A percentile compares a stretch with the other conserved stretches of the same genome.
These are phyloP conservation scores for Amoebophrya sp. DNA, from an alignment of 169 alveolate species.

Conservation along the genomic window DNA sequence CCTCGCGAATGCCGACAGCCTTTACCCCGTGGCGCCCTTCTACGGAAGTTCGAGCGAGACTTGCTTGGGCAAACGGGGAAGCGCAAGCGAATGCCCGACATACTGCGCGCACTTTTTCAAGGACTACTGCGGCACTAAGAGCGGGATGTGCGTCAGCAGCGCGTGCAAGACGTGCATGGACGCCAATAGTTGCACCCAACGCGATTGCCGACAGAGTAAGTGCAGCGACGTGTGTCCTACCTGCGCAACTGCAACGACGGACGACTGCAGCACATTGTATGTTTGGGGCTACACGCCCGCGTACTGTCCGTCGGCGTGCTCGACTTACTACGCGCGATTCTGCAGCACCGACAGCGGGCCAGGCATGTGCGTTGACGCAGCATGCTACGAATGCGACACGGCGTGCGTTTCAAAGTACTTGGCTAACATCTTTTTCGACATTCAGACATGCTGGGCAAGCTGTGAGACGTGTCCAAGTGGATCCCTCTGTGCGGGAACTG, in stretches of 20 bases:
- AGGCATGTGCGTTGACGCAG: slow-evolving; percentile 16
- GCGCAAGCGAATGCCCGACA: background rate
- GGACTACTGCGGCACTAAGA: background rate
- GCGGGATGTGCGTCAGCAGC: background rate
- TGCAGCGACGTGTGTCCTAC: background rate
- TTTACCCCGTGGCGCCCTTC: background rate
- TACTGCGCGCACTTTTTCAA: background rate
- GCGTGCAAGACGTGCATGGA: background rate
- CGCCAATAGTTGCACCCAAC: background rate
- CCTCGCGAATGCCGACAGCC: background rate
- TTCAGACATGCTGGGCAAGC: slow-evolving; percentile 11
- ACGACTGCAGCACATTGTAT: background rate
- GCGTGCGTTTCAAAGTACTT: background rate
- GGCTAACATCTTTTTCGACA: background rate
- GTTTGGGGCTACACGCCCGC: slow-evolving; percentile 16
- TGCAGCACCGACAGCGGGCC: slow-evolving; percentile 5
- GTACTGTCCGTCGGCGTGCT: background rate
- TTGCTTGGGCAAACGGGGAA: background rate
- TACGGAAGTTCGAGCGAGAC: background rate
- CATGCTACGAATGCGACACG: slow-evolving; percentile 9
- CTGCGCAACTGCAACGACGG: background rate
- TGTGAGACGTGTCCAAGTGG: background rate
- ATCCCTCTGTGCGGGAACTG: background rate
- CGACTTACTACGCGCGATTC: slow-evolving; percentile 2
- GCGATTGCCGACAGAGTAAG: background rate